These are phyloP conservation scores for Cordyceps farinosa DNA, from an alignment of 2,329 filamentous ascomycete species.

Conservation along the genomic window DNA sequence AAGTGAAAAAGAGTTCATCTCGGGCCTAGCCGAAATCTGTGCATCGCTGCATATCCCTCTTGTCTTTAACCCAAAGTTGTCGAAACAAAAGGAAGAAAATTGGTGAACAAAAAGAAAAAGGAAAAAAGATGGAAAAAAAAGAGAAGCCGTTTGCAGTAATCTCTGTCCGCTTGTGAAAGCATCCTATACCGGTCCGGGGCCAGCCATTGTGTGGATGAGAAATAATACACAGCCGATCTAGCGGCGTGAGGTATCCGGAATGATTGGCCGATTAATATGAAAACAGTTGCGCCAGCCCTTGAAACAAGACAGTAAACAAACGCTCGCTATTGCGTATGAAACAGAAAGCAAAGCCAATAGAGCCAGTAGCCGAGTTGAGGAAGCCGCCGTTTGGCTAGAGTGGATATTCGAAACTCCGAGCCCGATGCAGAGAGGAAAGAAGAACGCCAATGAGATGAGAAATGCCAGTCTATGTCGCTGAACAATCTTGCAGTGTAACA, in stretches of 20 bases:
- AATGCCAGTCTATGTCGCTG: constrained; percentile 37
- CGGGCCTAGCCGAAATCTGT: constrained; percentile 48
- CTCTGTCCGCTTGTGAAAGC: constrained; percentile 52
- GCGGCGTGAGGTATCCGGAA: constrained; percentile 39
- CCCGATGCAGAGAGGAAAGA: constrained; percentile 36
- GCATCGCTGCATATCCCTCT: constrained; percentile 65
- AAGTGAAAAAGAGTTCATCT: constrained; percentile 45
- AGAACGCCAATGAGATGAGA: constrained; percentile 36
- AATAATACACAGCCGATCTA: constrained; percentile 46
- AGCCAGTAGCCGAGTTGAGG: constrained; percentile 20
- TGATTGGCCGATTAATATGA: constrained; percentile 31
- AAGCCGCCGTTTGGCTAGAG: constrained; percentile 24
- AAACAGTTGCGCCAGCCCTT: constrained; percentile 25
- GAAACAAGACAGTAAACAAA: constrained; percentile 21
- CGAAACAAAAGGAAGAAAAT: constrained; percentile 30
- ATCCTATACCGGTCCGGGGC: constrained; percentile 47
- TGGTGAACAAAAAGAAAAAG: constrained; percentile 27
- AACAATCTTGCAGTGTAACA: constrained; percentile 26
- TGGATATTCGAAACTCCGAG: constrained; percentile 41
- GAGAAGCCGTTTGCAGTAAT: constrained; percentile 44
- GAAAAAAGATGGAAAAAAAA: constrained; percentile 27
- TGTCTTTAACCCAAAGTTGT: constrained; percentile 40
- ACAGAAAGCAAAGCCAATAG: constrained; percentile 34
- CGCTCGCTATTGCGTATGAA: constrained; percentile 40
- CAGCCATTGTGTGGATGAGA: constrained; percentile 50